These are phyloP conservation scores for Didymella pinodella DNA, from an alignment of 2,329 filamentous ascomycete genomes.

Conservation along the genomic window DNA sequence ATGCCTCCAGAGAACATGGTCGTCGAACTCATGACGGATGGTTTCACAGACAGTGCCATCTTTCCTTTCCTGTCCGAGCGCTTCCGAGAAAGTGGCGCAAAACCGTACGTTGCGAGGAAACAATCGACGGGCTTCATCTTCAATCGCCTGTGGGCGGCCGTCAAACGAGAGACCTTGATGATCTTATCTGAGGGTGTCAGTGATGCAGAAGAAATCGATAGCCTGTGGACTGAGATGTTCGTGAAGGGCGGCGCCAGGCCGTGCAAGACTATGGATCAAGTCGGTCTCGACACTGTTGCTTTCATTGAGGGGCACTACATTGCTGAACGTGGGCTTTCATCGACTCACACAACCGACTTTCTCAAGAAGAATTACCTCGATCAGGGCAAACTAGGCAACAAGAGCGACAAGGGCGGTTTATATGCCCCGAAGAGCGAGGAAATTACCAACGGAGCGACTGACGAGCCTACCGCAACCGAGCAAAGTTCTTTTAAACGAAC, in stretches of 20 bases:
- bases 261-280: slow-evolving; percentile 58
- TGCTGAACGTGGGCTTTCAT: slow-evolving; percentile 56
- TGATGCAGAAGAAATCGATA: slow-evolving; percentile 60
- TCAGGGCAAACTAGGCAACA: slow-evolving; percentile 58
- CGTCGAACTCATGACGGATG: slow-evolving; percentile 64
- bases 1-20: slow-evolving; percentile 56
- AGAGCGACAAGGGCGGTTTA: slow-evolving; percentile 37
- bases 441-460: not conserved
- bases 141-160: slow-evolving; percentile 65
- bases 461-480: not conserved
- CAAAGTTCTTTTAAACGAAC: not conserved
- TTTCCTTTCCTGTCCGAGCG: slow-evolving; percentile 57
- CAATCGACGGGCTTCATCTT: slow-evolving; percentile 64
- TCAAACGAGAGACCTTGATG: slow-evolving; percentile 61
- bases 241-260: slow-evolving; percentile 37
- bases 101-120: slow-evolving; percentile 55
- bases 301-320: slow-evolving; percentile 64
- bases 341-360: slow-evolving; percentile 55
- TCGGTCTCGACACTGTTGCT: slow-evolving; percentile 63
- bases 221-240: slow-evolving; percentile 56
- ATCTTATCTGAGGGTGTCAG: slow-evolving; percentile 62
- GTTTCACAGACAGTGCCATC: slow-evolving; percentile 54
- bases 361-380: slow-evolving; percentile 57
- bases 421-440: slow-evolving; percentile 17
- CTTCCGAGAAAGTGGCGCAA: slow-evolving; percentile 52